These are phyloP conservation scores for Neoascochyta sp. DNA, from an alignment of 2,329 filamentous ascomycete genomes.

Conservation along the genomic window DNA sequence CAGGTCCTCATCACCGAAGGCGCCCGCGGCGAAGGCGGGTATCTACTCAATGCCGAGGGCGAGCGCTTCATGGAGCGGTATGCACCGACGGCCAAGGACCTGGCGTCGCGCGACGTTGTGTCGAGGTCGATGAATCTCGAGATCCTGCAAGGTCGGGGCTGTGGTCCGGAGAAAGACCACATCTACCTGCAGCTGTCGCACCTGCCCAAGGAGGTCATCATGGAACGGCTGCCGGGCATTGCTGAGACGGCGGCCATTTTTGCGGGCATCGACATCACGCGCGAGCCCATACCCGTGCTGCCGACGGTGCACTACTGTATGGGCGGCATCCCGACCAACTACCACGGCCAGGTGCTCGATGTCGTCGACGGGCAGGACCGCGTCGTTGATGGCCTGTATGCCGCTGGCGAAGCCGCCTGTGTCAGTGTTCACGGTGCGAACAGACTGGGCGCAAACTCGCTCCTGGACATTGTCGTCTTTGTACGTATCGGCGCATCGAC, in stretches of 20 bases:
- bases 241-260: constrained; percentile 52
- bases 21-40: constrained; percentile 50
- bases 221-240: constrained; percentile 48
- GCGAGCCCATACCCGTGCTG: constrained; percentile 49
- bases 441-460: constrained; percentile 47
- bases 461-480: constrained; percentile 51
- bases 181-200: constrained; percentile 49
- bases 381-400: constrained; percentile 47
- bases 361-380: constrained; percentile 39
- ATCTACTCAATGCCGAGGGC: constrained; percentile 48
- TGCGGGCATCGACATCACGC: constrained; percentile 49
- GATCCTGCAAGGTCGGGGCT: constrained; percentile 47
- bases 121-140: constrained; percentile 50
- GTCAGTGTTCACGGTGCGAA: constrained; percentile 51
- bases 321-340: constrained; percentile 51
- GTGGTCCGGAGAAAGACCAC: constrained; percentile 47
- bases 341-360: constrained; percentile 47
- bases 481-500: constrained; percentile 13
- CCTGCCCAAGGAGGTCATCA: constrained; percentile 46
- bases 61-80: constrained; percentile 54
- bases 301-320: constrained; percentile 54
- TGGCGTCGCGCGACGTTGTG: constrained; percentile 49
- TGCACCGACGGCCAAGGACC: constrained; percentile 49
- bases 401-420: constrained; percentile 49
- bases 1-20: constrained; percentile 49